phyloP scores from a whole-genome alignment of 2,329 filamentous ascomycete species.

The Fusarium chuoi region DNA sequence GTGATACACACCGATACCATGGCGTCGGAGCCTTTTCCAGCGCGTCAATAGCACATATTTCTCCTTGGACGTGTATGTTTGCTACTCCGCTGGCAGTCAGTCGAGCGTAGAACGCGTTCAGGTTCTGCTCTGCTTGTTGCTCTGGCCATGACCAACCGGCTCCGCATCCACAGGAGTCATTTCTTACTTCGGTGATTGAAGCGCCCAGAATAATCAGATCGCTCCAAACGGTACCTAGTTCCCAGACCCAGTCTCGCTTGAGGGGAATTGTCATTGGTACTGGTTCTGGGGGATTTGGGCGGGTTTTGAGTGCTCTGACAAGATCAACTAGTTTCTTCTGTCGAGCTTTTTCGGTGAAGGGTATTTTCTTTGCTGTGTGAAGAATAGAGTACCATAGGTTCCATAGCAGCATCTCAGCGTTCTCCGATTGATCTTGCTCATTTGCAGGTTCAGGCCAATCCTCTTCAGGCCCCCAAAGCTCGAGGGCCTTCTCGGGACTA shows the following conservation, averaged over 20 bases:
- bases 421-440: not conserved
- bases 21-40: not conserved
- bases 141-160: conserved; percentile 17
- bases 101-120: not conserved
- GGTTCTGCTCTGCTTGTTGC: conserved; percentile 2
- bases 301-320: not conserved
- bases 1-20: not conserved
- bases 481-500: not conserved
- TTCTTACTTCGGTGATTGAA: not conserved
- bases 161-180: conserved; percentile 7
- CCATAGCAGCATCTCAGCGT: not conserved
- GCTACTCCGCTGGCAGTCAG: not conserved
- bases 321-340: not conserved
- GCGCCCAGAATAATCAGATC: not conserved
- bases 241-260: conserved; percentile 4
- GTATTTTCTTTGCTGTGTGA: not conserved
- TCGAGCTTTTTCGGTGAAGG: not conserved
- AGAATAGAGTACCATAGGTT: not conserved
- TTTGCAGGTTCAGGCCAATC: not conserved
- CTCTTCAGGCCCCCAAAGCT: not conserved
- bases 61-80: not conserved
- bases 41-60: fast-evolving
- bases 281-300: not conserved
- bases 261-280: not conserved
- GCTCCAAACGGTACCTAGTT: not conserved